Evolutionary conservation across 108 stramenopile genomes (phyloP).

Genomic region (Schizochytrium sp.): DNA sequence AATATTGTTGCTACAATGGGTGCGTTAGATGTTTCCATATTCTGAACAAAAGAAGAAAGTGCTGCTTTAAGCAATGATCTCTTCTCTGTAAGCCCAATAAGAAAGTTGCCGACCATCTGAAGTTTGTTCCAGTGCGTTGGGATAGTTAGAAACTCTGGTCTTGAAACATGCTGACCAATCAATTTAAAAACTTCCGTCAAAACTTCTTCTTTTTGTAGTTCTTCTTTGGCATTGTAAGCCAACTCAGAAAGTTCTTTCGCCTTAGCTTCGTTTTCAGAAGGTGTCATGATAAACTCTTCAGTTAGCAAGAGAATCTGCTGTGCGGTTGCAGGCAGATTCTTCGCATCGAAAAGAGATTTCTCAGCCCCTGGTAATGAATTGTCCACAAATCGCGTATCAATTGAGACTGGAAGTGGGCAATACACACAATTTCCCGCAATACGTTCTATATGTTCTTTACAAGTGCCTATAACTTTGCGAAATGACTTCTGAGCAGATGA

Average conservation of each 20-base stretch:
- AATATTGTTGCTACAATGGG: not conserved
- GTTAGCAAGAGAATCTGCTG: no score
- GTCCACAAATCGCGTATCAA: slow-evolving; percentile 35
- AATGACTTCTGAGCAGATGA: not conserved
- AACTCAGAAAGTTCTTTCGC: no score
- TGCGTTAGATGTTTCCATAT: not conserved
- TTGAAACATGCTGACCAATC: not conserved
- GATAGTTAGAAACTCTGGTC: not conserved
- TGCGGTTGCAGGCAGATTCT: not conserved
- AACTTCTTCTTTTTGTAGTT: not conserved
- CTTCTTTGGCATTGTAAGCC: no score
- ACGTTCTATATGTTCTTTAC: not conserved
- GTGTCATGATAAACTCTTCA: no score
- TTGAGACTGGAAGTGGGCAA: slow-evolving; percentile 25
- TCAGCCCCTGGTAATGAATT: slow-evolving; percentile 15
- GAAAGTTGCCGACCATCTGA: slow-evolving; percentile 3
- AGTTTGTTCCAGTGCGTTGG: not conserved
- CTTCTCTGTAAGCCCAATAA: slow-evolving; percentile 13
- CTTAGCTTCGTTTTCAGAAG: no score
- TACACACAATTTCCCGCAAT: not conserved
- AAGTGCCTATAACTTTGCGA: not conserved
- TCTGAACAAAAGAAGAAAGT: not conserved
- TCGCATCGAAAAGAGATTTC: not conserved
- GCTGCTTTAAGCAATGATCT: not conserved
- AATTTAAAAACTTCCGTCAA: not conserved